Evolutionary conservation across 2,329 filamentous ascomycete genomes (phyloP).

Genomic region (Sarocladiaceae sp.): DNA sequence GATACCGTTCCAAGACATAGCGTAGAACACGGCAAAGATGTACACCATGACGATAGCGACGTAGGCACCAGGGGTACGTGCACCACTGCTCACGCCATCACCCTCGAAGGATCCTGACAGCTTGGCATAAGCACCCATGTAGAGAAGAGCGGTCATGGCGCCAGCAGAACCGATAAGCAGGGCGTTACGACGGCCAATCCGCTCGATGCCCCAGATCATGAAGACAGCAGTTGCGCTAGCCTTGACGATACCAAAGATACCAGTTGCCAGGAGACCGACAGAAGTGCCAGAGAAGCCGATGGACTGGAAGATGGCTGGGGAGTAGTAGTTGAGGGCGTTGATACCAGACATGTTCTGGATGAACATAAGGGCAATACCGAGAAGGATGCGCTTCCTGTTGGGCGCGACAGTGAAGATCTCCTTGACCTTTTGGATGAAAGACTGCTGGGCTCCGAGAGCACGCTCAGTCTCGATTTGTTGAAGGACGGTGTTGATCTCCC

Average conservation of each 20-base stretch:
- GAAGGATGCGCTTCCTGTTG: constrained; percentile 48
- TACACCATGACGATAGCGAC: constrained; percentile 14
- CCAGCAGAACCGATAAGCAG: constrained; percentile 12
- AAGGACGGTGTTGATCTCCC: constrained; percentile 12
- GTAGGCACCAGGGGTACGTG: constrained; percentile 11
- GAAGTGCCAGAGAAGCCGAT: constrained; percentile 54
- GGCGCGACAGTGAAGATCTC: constrained; percentile 11
- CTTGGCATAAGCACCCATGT: constrained; percentile 12
- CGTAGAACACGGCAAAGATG: constrained; percentile 12
- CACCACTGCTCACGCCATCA: constrained; percentile 1
- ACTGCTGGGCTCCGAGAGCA: constrained; percentile 6
- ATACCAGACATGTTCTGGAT: constrained; percentile 38
- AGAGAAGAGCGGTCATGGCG: constrained; percentile 13
- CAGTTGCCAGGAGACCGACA: constrained; percentile 54
- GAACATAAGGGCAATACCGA: constrained; percentile 40
- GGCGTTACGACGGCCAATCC: constrained; percentile 12
- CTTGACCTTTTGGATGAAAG: constrained; percentile 6
- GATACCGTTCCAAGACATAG: constrained; percentile 10
- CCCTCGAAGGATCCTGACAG: constrained; percentile 13
- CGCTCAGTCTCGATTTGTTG: constrained; percentile 14
- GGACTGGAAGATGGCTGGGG: constrained; percentile 56
- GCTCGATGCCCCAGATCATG: constrained; percentile 14
- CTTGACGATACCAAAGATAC: constrained; percentile 60
- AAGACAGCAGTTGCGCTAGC: constrained; percentile 11
- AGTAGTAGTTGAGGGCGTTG: constrained; percentile 61